Evolutionary conservation across 441 rosid genomes (phyloP), one percentile per base, ranked within the genome.

Genomic region (Flueggea neowawraea): DNA sequence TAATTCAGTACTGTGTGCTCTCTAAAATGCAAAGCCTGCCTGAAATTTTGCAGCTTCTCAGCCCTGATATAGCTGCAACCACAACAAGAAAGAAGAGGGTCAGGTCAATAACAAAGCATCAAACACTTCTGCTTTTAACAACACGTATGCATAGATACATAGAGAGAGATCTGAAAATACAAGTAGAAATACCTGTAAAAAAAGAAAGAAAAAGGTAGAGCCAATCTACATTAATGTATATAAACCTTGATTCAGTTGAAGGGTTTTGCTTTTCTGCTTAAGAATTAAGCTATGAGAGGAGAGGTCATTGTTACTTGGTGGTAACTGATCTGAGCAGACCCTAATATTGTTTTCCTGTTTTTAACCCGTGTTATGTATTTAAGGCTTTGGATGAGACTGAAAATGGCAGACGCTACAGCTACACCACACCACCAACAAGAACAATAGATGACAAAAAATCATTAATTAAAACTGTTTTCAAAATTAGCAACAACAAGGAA

Each of bases 21-120:
- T 76, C 75, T 76, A 84, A 76, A 80, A 80, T 75, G 84, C 86
- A 81, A 79, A 81, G 85, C 82, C 87, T 81, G 91, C 41, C 41
- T 1, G 77, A 72, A 58, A 62, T 69, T 22, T 22, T 73, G 77
- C 83, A 82, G 69, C 76, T 51, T 31, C 63, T 57, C 53, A 66
- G 58, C 67, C 70, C 91, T 80, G 41, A 36, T 36, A 36, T 36
- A 78, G 80, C 75, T 73, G 65, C 65, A 72, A 16, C 73, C 72
- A 69, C 71, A 74, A 9, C 50, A 47, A 9, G 50, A 11, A 47
- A 47, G n/a, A 47, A 47, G 50, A 36, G 41, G 41, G 41, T 36
- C 14, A 47, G 41, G 41, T 36, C 14, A 47, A 47, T 10, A 4
- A 47, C 14, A 47, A 47, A 47, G n/a, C 12, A 47, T 10, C 12